Conservation (phyloP, 495 filamentous ascomycete species). For the Aspergillus ostianus region DNA sequence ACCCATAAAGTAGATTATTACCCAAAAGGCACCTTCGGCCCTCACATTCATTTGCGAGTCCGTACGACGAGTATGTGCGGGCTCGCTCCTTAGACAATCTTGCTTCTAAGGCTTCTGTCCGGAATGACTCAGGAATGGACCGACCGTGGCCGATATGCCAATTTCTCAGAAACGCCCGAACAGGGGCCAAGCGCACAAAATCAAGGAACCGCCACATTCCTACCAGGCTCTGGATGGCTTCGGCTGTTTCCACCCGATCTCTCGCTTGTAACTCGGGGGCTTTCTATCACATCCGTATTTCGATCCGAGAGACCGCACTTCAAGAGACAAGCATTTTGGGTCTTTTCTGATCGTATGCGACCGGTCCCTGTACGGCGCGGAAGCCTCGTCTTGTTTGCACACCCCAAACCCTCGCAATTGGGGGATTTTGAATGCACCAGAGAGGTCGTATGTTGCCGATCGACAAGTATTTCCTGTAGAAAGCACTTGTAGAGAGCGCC, state of each 20-base stretch:
- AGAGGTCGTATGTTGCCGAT: background rate
- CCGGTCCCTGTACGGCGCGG: background rate
- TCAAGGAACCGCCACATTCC: background rate
- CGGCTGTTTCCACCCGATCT: background rate
- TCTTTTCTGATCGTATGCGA: background rate
- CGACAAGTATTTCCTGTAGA: background rate
- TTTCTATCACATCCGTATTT: background rate
- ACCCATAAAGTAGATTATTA: too few species aligned
- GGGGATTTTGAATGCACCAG: background rate
- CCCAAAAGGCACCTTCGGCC: too few species aligned
- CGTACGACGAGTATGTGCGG: too few species aligned
- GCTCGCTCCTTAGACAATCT: too few species aligned
- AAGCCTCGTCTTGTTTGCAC: background rate
- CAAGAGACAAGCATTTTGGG: background rate
- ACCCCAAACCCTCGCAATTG: background rate
- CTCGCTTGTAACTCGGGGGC: background rate
- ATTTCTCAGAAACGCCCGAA: background rate
- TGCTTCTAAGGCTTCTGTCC: background rate
- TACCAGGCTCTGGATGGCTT: background rate
- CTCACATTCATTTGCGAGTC: too few species aligned
- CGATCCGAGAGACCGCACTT: background rate
- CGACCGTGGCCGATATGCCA: background rate
- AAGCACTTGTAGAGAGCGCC: background rate
- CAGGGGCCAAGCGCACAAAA: too few species aligned
- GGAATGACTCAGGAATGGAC: background rate